phyloP scores from a whole-genome alignment of 2,329 filamentous ascomycete genomes.

The Trichophyton verrucosum region DNA sequence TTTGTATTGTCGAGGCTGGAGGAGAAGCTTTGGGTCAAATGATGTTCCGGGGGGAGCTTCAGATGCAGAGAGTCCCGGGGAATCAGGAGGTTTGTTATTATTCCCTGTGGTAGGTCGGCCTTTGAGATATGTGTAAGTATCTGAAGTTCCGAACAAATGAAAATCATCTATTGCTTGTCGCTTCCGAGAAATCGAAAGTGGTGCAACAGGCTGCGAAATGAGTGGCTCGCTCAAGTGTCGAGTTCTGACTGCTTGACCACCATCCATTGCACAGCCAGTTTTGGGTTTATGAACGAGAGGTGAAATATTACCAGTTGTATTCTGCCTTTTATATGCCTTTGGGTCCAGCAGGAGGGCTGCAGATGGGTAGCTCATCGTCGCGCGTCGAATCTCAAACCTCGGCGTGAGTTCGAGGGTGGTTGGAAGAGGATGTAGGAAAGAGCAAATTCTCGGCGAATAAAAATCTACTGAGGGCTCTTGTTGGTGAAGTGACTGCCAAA shows the following conservation, averaged over 20 bases:
- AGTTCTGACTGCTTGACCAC: background rate
- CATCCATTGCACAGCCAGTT: background rate
- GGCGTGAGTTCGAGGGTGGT: background rate
- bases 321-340: slow-evolving; percentile 28
- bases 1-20: slow-evolving; percentile 14
- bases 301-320: slow-evolving; percentile 10
- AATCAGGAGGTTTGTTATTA: background rate
- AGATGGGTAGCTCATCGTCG: slow-evolving; percentile 19
- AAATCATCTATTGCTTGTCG: background rate
- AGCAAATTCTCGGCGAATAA: background rate
- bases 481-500: background rate
- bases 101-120: background rate
- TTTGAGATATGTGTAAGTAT: slow-evolving; percentile 4
- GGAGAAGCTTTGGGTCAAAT: slow-evolving; percentile 13
- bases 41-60: slow-evolving; percentile 5
- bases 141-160: background rate
- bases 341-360: slow-evolving; percentile 35
- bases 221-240: background rate
- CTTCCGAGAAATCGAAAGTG: background rate
- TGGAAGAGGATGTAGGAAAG: background rate
- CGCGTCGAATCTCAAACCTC: background rate
- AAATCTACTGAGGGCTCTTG: background rate
- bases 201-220: background rate
- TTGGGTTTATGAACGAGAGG: background rate
- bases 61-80: background rate